Evolutionary conservation across 805 yeast species (phyloP).

Genomic region (Suhomyces pyralidae): DNA sequence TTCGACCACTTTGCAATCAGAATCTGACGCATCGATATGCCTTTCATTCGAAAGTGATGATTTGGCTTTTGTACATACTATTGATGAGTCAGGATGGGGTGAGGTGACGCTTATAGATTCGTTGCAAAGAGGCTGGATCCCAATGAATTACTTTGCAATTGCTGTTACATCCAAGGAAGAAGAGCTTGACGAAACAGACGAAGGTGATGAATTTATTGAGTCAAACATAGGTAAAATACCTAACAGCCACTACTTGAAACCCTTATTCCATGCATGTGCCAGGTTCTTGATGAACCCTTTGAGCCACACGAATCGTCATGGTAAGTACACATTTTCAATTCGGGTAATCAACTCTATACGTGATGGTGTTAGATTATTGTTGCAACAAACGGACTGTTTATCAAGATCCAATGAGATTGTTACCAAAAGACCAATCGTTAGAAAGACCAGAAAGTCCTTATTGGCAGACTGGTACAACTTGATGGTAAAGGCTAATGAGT

Average conservation of each 20-base stretch:
- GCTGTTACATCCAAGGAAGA: conserved; percentile 30
- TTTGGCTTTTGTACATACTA: conserved; percentile 71
- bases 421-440: conserved; percentile 55
- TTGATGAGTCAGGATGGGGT: conserved; percentile 86
- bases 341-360: conserved; percentile 60
- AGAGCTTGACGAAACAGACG: conserved; percentile 19
- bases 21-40: conserved; percentile 69
- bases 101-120: conserved; percentile 70
- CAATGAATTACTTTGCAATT: conserved; percentile 70
- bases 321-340: conserved; percentile 52
- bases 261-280: conserved; percentile 61
- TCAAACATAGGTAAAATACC: conserved; percentile 20
- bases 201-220: conserved; percentile 19
- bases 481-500: conserved; percentile 73
- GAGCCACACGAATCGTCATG: conserved; percentile 40
- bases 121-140: conserved; percentile 77
- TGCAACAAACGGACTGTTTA: conserved; percentile 68
- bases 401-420: conserved; percentile 73
- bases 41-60: conserved; percentile 68
- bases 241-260: conserved; percentile 49
- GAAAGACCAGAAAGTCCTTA: conserved; percentile 63
- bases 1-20: conserved; percentile 55
- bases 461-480: conserved; percentile 80
- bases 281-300: conserved; percentile 64
- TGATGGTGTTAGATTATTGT: conserved; percentile 64